phyloP scores from a whole-genome alignment of 2,329 filamentous ascomycete genomes.

The Colletotrichum sp. region DNA sequence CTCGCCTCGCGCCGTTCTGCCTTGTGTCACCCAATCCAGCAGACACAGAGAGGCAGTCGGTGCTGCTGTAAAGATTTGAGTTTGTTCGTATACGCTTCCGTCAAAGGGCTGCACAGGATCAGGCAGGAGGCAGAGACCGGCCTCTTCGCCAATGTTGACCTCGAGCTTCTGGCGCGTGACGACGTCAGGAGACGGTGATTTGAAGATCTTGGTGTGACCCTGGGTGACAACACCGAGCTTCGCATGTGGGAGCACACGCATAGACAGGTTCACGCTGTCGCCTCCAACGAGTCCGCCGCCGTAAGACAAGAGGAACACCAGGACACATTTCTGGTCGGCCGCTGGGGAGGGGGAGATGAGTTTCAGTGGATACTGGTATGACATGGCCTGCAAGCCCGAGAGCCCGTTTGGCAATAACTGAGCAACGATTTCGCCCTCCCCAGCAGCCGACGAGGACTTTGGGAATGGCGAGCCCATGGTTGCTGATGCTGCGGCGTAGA shows the following conservation, averaged over 20 bases:
- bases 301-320: constrained; percentile 92
- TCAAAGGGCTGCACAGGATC: constrained; percentile 94
- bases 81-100: constrained; percentile 82
- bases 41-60: constrained; percentile 72
- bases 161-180: constrained; percentile 63
- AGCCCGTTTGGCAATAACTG: constrained; percentile 73
- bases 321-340: constrained; percentile 68
- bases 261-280: constrained; percentile 77
- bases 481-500: neutral
- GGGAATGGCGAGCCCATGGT: constrained; percentile 75
- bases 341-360: constrained; percentile 81
- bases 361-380: constrained; percentile 95
- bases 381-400: constrained; percentile 75
- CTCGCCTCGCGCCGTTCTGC: constrained; percentile 83
- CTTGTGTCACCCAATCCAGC: constrained; percentile 93
- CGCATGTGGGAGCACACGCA: constrained; percentile 68
- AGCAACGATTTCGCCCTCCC: constrained; percentile 79
- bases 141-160: constrained; percentile 54
- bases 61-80: constrained; percentile 74
- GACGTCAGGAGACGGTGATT: constrained; percentile 64
- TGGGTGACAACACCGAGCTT: constrained; percentile 72
- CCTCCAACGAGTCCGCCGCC: constrained; percentile 92
- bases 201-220: constrained; percentile 96
- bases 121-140: constrained; percentile 73
- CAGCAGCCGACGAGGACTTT: constrained; percentile 73